These are phyloP conservation scores for Ganoderma meredithae DNA, from an alignment of 1,284 basidiomycete genomes.

Conservation along the genomic window DNA sequence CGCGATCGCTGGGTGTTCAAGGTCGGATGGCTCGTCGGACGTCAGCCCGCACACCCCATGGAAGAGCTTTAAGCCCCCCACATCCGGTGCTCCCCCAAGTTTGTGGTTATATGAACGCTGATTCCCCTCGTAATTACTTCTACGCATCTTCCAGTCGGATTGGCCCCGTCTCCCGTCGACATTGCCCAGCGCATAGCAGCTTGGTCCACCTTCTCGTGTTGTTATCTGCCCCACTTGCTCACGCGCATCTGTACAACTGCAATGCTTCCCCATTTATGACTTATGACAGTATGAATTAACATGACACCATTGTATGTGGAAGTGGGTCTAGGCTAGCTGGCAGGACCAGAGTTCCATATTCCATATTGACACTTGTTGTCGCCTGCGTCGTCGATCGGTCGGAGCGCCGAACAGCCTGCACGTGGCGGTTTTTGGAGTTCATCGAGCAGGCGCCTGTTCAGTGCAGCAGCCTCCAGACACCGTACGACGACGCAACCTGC, in stretches of 20 bases:
- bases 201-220: slow-evolving; percentile 16
- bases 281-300: slow-evolving; percentile 21
- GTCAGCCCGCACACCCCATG: slow-evolving; percentile 53
- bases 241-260: slow-evolving; percentile 29
- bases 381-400: slow-evolving; percentile 13
- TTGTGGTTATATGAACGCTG: slow-evolving; percentile 28
- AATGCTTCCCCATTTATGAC: slow-evolving; percentile 18
- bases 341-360: no score
- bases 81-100: background rate
- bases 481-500: slow-evolving; percentile 23
- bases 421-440: slow-evolving; percentile 31
- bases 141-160: slow-evolving; percentile 1
- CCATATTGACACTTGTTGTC: slow-evolving; percentile 21
- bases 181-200: background rate
- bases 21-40: slow-evolving; percentile 81
- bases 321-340: background rate
- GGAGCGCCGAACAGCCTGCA: slow-evolving; percentile 16
- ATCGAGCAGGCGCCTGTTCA: slow-evolving; percentile 9
- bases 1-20: slow-evolving; percentile 74
- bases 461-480: background rate
- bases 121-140: slow-evolving; percentile 14
- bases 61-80: slow-evolving; percentile 50
- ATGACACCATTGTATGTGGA: slow-evolving; percentile 16
- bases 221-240: slow-evolving; percentile 25
- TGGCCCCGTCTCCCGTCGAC: slow-evolving; percentile 5